Evolutionary conservation across 495 filamentous ascomycete species (phyloP).

Genomic region (Aspergillus wentii): DNA sequence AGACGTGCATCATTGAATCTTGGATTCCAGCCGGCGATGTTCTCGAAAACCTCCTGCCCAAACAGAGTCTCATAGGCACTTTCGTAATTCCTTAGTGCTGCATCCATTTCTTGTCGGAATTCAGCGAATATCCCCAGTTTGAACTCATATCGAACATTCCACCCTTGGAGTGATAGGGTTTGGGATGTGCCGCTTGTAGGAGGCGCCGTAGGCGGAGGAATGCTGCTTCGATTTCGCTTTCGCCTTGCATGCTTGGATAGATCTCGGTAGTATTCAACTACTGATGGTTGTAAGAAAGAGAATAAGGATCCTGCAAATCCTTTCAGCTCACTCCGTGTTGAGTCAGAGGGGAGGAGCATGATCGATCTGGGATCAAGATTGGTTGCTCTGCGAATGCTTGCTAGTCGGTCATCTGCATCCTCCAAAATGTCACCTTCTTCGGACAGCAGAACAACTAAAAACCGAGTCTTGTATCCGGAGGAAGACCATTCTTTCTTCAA

Average conservation of each 20-base stretch:
- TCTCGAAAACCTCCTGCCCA: constrained; percentile 75
- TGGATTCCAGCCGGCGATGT: constrained; percentile 79
- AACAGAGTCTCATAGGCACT: constrained; percentile 79
- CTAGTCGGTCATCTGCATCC: constrained; percentile 70
- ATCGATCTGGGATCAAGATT: constrained; percentile 74
- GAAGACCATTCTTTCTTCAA: constrained; percentile 59
- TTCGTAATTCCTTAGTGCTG: constrained; percentile 74
- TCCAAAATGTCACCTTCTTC: constrained; percentile 57
- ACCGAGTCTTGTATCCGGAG: constrained; percentile 67
- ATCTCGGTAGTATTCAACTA: constrained; percentile 84
- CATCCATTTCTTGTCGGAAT: constrained; percentile 86
- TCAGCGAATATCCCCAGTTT: constrained; percentile 87
- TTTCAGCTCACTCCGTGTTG: constrained; percentile 54
- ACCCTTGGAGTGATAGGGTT: constrained; percentile 75
- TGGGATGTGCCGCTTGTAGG: constrained; percentile 78
- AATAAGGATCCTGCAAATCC: constrained; percentile 61
- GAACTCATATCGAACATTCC: constrained; percentile 90
- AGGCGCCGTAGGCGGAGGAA: constrained; percentile 79
- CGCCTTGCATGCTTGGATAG: constrained; percentile 81
- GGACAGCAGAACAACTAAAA: constrained; percentile 72
- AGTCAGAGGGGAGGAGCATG: constrained; percentile 66
- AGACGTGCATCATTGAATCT: constrained; percentile 82
- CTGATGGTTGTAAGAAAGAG: constrained; percentile 52
- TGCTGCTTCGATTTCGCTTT: constrained; percentile 69
- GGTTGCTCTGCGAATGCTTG: constrained; percentile 69